Conservation (phyloP, 805 yeast species). For the Schizosaccharomyces lindneri region DNA sequence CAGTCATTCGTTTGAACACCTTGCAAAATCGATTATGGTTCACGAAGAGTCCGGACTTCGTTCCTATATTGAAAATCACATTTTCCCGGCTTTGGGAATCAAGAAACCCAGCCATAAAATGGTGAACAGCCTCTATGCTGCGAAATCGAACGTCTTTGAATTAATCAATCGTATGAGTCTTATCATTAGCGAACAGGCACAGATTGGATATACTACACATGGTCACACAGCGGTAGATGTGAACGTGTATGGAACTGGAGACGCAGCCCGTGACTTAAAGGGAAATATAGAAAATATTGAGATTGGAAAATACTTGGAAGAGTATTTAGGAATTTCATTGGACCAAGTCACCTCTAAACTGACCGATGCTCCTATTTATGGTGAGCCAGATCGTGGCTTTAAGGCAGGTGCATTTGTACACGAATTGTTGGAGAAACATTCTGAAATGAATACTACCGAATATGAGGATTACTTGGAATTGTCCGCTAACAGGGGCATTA, state of each 20-base stretch:
- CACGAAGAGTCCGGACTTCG: background rate
- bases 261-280: conserved; percentile 27
- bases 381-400: background rate
- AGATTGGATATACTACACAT: conserved; percentile 89
- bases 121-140: conserved; percentile 18
- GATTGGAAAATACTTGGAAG: conserved; percentile 49
- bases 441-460: too few relatives aligned
- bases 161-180: conserved; percentile 22
- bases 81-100: conserved; percentile 46
- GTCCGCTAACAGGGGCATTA: too few relatives aligned
- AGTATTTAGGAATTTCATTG: conserved; percentile 18
- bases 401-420: too few relatives aligned
- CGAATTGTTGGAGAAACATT: too few relatives aligned
- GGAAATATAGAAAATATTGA: conserved; percentile 80
- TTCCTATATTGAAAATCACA: conserved; percentile 18
- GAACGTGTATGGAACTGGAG: conserved; percentile 62
- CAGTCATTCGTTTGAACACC: conserved; percentile 52
- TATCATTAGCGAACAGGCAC: conserved; percentile 58
- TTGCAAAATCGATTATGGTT: conserved; percentile 8
- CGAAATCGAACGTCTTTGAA: conserved; percentile 17
- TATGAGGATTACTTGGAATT: too few relatives aligned
- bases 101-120: conserved; percentile 31
- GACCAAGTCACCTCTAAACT: conserved; percentile 10
- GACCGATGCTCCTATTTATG: background rate
- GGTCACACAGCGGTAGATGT: conserved; percentile 95